Base-by-base conservation (phyloP, 257 asterid genomes). In the Anisodus acutangulus region DNA sequence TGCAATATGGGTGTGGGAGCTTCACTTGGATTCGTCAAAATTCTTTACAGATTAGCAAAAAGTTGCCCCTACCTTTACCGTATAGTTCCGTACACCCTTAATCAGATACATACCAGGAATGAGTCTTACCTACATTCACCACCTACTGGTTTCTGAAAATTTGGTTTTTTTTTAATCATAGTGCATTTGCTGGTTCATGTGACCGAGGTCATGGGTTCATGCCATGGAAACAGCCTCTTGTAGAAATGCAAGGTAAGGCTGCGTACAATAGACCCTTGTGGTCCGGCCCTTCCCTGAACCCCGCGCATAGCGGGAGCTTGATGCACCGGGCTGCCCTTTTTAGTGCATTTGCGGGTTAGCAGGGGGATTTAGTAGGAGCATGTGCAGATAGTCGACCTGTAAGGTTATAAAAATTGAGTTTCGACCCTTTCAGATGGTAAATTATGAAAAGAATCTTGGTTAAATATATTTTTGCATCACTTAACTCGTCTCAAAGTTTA, bases 321-420 rank as follows among this genome's bases (percentile, higher is more conserved):
- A 22, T 22, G 26, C 26, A 22, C 26, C 26, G 26, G 26, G 26
- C 26, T 22, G 26, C 26, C 26, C 26, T 22, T 22, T 22, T 22
- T 41, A 3, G 5, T 41, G 45, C 45, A 41, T 41, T 41, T 41
- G 5, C 45, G 2, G 45, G 45, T 71, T n/a, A 71, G 79, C 16
- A 71, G n/a, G 43, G 39, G 39, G n/a, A 45, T 37, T 71, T 71
- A n/a, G 79, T 9, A n/a, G 79, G 79, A 71, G 53, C 58, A 45
- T 43, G 54, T 45, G 58, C n/a, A 45, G 79, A 71, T 45, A 2
- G 58, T 71, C 58, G 4, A 71, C 58, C 79, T 5, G 1, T 19
- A 45, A 41, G 37, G 15, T n/a, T 72, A 45, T 72, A n/a, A 72
- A 47, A 45, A n/a, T 9, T 72, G 80, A 19, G 41, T 19, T 72